phyloP scores from a whole-genome alignment of 306 rosid genomes.

The Luffa aegyptiaca region DNA sequence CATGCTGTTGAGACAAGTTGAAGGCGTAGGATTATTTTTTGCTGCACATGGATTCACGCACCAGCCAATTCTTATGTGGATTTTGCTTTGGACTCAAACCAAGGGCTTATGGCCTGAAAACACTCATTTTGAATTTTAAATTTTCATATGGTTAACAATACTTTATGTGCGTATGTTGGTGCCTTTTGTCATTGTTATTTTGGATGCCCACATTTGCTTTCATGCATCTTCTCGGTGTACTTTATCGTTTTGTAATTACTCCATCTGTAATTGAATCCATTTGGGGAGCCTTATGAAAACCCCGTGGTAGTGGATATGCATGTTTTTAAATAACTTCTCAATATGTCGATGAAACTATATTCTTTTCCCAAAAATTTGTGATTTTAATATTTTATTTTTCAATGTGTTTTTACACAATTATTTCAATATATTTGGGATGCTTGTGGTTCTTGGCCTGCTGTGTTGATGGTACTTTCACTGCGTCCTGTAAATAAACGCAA shows the following conservation, averaged over 20 bases:
- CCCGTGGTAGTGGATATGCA: not conserved
- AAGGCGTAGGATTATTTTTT: not conserved
- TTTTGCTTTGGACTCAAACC: not conserved
- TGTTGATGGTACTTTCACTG: not conserved
- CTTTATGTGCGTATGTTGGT: not conserved
- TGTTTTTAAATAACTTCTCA: not conserved
- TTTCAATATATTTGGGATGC: not conserved
- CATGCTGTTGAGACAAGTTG: not conserved
- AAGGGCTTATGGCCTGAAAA: not conserved
- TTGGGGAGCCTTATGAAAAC: not conserved
- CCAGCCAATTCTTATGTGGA: not conserved
- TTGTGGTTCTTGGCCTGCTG: not conserved
- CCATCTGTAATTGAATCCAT: not conserved
- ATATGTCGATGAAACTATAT: not conserved
- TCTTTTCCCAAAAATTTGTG: not conserved
- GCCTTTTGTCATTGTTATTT: not conserved
- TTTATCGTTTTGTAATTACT: not conserved
- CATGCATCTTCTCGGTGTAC: not conserved
- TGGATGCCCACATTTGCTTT: not conserved
- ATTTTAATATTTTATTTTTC: not conserved
- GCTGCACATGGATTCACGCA: not conserved
- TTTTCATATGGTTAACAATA: not conserved
- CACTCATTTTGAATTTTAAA: not conserved
- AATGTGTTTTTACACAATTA: not conserved
- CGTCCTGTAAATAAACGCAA: not conserved